Conservation (phyloP, 352 stramenopile species). For the Globisporangium iwayamae region DNA sequence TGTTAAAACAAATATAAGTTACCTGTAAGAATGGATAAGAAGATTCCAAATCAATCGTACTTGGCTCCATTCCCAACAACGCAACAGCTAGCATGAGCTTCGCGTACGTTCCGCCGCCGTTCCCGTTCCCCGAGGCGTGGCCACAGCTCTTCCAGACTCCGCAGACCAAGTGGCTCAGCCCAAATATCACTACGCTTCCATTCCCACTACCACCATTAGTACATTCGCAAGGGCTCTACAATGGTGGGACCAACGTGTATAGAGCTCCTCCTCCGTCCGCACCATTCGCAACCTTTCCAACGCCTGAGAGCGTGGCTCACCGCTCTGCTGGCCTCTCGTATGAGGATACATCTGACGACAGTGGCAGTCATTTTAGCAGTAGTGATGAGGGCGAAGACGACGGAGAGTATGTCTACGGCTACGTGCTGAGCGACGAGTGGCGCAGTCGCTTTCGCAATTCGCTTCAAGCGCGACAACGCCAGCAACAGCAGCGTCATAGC, state of each 20-base stretch:
- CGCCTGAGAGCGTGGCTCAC: background rate
- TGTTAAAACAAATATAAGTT: background rate
- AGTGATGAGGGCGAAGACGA: slow-evolving; percentile 23
- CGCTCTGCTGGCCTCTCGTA: background rate
- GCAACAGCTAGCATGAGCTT: slow-evolving; percentile 19
- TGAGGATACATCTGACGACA: background rate
- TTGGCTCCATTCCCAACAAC: background rate
- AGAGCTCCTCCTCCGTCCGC: background rate
- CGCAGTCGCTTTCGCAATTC: slow-evolving; percentile 36
- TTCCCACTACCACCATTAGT: background rate
- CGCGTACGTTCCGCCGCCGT: slow-evolving; percentile 64
- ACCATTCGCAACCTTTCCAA: background rate
- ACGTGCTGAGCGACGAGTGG: slow-evolving; percentile 75
- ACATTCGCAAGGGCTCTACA: background rate
- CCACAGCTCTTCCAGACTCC: slow-evolving; percentile 37
- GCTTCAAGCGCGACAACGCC: slow-evolving; percentile 12
- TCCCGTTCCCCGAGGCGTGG: slow-evolving; percentile 75
- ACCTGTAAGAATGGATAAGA: background rate
- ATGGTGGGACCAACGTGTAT: background rate
- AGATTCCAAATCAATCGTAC: background rate
- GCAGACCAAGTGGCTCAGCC: slow-evolving; percentile 50
- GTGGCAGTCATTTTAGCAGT: slow-evolving; percentile 10
- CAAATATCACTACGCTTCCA: slow-evolving; percentile 10
- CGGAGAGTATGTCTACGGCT: slow-evolving; percentile 67
- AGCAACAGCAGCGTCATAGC: slow-evolving; percentile 18